Base-by-base conservation (phyloP, 352 stramenopile species). In the Globisporangium cylindrosporum region DNA sequence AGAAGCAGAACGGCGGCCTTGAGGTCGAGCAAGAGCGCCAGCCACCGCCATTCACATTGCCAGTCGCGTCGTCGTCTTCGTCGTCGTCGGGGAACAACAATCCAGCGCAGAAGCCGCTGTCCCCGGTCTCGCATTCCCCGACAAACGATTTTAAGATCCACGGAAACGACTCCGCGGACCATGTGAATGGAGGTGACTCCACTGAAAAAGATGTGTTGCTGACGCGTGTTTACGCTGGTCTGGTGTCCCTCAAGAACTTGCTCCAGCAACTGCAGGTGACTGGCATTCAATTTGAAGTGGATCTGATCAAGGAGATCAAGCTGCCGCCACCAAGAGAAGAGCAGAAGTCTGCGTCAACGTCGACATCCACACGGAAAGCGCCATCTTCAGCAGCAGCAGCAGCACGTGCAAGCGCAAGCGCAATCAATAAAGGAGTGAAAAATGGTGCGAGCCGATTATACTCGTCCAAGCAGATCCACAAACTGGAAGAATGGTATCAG, bases 401-500 rank as follows among this genome's bases (percentile, higher is more conserved):
- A 25, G 71, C 76, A 24, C 22, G 22, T 24, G 22, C 22, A 24
- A 24, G 82, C 29, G 78, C 72, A 22, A 73, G 61, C 25, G 77
- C 73, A 18, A 74, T 73, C 4, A 78, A 65, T 14, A 91, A 92
- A 59, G 80, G 75, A 51, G 43, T 51, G 63, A 94, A 95, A 66
- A 91, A 84, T 64, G 88, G 88, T 55, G 86, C 88, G 1, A 93
- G 82, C 38, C 88, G 88, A 22, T 75, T 95, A 56, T 95, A 95
- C 75, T 94, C 86, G 32, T 92, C 84, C 49, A 90, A 89, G 67
- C 88, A 95, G 67, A 95, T 95, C 68, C 80, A 91, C 58, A 95
- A 95, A 61, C 74, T 95, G n/a, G 88, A 95, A 56, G 88, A 94
- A 68, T 95, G 88, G 88, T 95, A 95, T 60, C 82, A 91, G 70